Percentiles rank a stretch among this genome's conserved stretches.
phyloP scores from a whole-genome alignment of 2,329 filamentous ascomycete species.

The Aspergillus sp. region DNA sequence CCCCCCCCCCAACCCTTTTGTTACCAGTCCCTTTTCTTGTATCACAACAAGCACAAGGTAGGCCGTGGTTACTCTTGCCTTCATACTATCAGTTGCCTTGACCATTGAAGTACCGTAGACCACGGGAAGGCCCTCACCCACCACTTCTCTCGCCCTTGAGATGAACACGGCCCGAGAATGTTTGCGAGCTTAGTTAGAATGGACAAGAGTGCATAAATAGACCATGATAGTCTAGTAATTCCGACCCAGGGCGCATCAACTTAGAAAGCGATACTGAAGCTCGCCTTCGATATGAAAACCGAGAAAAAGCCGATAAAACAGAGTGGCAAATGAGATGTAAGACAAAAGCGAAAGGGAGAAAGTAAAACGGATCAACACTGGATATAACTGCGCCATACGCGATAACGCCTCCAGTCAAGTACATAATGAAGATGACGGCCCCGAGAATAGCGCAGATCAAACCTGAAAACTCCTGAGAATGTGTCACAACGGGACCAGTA shows the following conservation, averaged over 20 bases:
- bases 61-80: background rate
- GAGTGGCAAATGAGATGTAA: background rate
- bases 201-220: background rate
- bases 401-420: constrained; percentile 4
- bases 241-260: background rate
- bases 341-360: background rate
- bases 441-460: background rate
- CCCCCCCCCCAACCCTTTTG: too few relatives aligned
- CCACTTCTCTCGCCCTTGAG: background rate
- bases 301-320: background rate
- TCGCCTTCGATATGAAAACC: background rate
- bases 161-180: background rate
- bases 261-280: background rate
- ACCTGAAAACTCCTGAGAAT: background rate
- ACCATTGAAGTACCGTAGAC: background rate
- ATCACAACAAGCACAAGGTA: background rate
- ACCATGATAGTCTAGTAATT: background rate
- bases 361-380: background rate
- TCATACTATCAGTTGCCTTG: background rate
- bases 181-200: background rate
- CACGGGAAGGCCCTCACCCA: background rate
- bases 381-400: constrained; percentile 3
- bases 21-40: constrained; percentile 12
- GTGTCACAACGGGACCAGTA: background rate
- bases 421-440: background rate